Base-by-base conservation (phyloP, 2,329 filamentous ascomycete species). In the Cytospora piceae region DNA sequence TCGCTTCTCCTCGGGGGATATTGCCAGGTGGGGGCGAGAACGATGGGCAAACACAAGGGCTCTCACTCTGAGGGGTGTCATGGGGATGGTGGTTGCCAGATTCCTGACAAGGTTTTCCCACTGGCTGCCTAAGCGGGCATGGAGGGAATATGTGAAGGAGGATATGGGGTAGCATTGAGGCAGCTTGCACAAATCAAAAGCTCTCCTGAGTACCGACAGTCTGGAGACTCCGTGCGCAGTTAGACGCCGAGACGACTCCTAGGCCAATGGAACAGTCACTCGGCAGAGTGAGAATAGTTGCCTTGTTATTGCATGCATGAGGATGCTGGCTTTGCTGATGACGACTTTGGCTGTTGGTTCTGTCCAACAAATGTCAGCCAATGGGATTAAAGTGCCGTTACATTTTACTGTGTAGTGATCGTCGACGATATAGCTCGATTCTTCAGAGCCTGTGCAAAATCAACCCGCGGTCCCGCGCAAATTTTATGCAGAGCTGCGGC, bases 311-410 rank as follows among this genome's bases (percentile, higher is more conserved):
- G 56, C 56, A 24, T 29, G 52, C 52, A 56, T 60, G 61, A 24
- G n/a, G 51, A 20, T 57, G 37, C 53, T 39, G 32, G 39, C 24
- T 24, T 31, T 31, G 31, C 8, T 5, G 32, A 49, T 61, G 61
- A 57, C n/a, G 29, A 53, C n/a, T 61, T 37, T 11, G 42, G 11
- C 61, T 29, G 65, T 64, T 64, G 61, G 65, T 67, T 52, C 24
- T 58, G 53, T 14, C 12, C 11, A 57, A 55, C n/a, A 12, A 39
- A 52, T 42, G 56, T 14, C 34, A 54, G 39, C 61, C 65, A 67
- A 64, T 64, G 27, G n/a, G 58, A 49, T 20, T 4, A 49, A 20
- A 31, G 32, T 37, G 27, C 17, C 49, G 32, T 64, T 64, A 32
- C 49, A 46, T 64, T 37, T 57, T 17, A 49, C 8, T 20, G 20